Percentiles rank a stretch among this genome's conserved stretches.
phyloP scores from a whole-genome alignment of 768 basidiomycete genomes.

The Agrocybe praecox region DNA sequence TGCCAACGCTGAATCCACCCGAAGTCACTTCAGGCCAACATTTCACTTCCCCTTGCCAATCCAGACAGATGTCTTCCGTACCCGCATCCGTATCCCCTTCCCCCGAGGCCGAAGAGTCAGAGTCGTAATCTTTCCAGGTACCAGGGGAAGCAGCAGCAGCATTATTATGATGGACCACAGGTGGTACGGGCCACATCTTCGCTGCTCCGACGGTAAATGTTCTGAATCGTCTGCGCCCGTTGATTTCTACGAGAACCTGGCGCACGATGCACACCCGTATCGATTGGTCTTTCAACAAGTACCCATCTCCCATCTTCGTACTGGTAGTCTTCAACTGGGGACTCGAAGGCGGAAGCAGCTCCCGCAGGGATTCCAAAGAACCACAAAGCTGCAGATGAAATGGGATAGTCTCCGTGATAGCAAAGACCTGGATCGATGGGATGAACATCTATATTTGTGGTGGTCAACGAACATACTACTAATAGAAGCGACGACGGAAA shows the following conservation, averaged over 20 bases:
- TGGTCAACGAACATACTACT: background rate
- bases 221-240: constrained; percentile 37
- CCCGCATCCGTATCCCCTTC: constrained; percentile 1
- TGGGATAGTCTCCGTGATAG: constrained; percentile 52
- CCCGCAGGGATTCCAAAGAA: constrained; percentile 42
- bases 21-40: constrained; percentile 39
- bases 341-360: constrained; percentile 36
- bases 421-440: constrained; percentile 51
- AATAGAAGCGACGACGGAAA: background rate
- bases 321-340: constrained; percentile 18
- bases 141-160: background rate
- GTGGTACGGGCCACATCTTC: constrained; percentile 37
- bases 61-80: constrained; percentile 26
- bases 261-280: constrained; percentile 53
- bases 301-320: background rate
- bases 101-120: no score
- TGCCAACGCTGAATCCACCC: constrained; percentile 46
- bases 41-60: constrained; percentile 58
- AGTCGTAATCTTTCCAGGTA: background rate
- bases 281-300: background rate
- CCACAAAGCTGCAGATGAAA: constrained; percentile 59
- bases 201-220: constrained; percentile 46
- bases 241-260: constrained; percentile 42
- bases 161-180: constrained; percentile 1
- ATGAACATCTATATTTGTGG: constrained; percentile 28